Evolutionary conservation across 2,329 filamentous ascomycete species (phyloP).

Genomic region (Alternaria gansuensis): DNA sequence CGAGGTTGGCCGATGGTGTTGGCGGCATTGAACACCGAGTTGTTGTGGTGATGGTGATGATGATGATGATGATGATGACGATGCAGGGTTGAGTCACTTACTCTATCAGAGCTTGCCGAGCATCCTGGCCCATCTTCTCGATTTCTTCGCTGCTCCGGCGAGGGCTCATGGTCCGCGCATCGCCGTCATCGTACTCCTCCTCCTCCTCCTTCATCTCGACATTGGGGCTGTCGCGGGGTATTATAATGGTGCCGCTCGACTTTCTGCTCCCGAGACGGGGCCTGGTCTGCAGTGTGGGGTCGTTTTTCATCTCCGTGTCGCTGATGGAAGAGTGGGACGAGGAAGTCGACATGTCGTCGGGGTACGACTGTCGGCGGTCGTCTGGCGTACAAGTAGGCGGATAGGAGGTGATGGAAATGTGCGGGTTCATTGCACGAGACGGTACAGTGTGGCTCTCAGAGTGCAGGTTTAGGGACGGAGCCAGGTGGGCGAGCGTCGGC

Average conservation of each 20-base stretch:
- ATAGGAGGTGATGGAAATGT: conserved; percentile 38
- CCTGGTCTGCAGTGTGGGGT: conserved; percentile 62
- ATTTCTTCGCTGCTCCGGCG: conserved; percentile 89
- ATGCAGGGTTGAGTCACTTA: conserved; percentile 51
- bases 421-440: conserved; percentile 34
- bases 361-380: conserved; percentile 39
- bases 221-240: conserved; percentile 77
- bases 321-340: conserved; percentile 58
- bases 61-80: neutral
- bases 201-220: conserved; percentile 77
- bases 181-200: conserved; percentile 81
- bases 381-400: conserved; percentile 36
- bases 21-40: neutral
- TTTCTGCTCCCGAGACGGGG: conserved; percentile 77
- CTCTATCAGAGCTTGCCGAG: conserved; percentile 71
- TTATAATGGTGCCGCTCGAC: conserved; percentile 83
- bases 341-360: conserved; percentile 51
- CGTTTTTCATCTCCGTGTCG: conserved; percentile 51
- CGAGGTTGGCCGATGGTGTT: neutral
- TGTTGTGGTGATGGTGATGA: neutral
- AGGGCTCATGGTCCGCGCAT: conserved; percentile 94
- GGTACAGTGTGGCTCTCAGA: conserved; percentile 26
- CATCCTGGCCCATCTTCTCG: conserved; percentile 84
- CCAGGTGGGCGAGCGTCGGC: conserved; percentile 28
- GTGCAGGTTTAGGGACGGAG: conserved; percentile 27